These are phyloP conservation scores for Elongisporangium undulatum DNA, from an alignment of 352 stramenopile genomes.

Conservation along the genomic window DNA sequence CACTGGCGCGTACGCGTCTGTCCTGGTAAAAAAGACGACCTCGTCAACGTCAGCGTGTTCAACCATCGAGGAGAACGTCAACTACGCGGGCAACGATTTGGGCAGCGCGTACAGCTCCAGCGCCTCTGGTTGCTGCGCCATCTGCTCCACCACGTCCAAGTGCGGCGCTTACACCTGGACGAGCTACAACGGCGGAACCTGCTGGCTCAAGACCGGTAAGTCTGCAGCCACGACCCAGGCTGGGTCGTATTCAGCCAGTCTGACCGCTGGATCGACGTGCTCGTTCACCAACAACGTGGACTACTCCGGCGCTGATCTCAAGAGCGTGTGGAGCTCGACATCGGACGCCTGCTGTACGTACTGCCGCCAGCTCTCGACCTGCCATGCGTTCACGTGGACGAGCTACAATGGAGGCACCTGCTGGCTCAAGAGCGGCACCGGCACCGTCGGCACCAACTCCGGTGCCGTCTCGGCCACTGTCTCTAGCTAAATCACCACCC, in stretches of 20 bases:
- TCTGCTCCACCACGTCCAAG: conserved; percentile 14
- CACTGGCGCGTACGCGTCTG: not conserved
- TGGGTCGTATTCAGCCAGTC: no score
- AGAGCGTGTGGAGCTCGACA: conserved; percentile 12
- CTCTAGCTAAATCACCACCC: not conserved
- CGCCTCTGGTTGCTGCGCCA: conserved; percentile 20
- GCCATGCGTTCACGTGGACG: conserved; percentile 46
- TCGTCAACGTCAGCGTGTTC: conserved; percentile 6
- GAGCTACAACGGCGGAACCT: conserved; percentile 30
- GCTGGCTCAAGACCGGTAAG: conserved; percentile 41
- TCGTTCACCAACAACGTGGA: conserved; percentile 24
- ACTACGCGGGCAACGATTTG: conserved; percentile 24
- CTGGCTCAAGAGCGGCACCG: conserved; percentile 51
- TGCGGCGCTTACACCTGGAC: conserved; percentile 42
- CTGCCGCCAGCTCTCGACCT: conserved; percentile 21
- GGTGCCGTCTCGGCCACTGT: conserved; percentile 15
- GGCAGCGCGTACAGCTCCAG: conserved; percentile 10
- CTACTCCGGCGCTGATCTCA: conserved; percentile 21
- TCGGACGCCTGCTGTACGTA: conserved; percentile 22
- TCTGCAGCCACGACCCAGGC: no score
- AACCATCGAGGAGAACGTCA: conserved; percentile 26
- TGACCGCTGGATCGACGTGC: conserved; percentile 6
- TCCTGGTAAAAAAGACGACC: not conserved
- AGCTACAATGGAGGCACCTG: conserved; percentile 40
- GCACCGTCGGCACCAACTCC: conserved; percentile 4